A percentile compares a stretch with the other conserved stretches of the same genome.
Conservation (phyloP, 768 basidiomycete genomes). For the Calocera cornea region DNA sequence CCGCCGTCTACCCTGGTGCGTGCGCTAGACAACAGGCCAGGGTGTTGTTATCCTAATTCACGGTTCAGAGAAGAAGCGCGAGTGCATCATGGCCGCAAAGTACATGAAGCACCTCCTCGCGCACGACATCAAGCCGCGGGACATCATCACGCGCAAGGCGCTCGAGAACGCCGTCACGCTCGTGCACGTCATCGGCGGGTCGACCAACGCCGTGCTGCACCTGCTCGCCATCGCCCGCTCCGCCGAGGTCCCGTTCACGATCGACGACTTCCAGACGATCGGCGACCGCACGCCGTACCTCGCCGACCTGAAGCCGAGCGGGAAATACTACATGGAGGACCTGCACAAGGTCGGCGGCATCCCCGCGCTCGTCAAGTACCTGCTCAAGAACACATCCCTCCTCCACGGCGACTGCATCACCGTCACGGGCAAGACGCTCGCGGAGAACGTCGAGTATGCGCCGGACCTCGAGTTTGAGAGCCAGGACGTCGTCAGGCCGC, state of each 20-base stretch:
- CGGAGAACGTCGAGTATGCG: constrained; percentile 72
- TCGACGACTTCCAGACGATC: constrained; percentile 77
- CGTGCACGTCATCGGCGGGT: constrained; percentile 69
- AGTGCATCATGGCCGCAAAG: constrained; percentile 64
- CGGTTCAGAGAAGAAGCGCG: constrained; percentile 57
- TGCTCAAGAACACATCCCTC: constrained; percentile 60
- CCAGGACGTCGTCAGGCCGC: constrained; percentile 62
- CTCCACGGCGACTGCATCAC: constrained; percentile 76
- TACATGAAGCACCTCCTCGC: constrained; percentile 64
- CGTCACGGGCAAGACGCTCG: constrained; percentile 81
- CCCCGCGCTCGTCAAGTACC: constrained; percentile 71
- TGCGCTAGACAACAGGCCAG: neutral
- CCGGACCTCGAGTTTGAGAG: constrained; percentile 51
- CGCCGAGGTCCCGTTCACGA: constrained; percentile 54
- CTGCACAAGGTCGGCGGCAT: constrained; percentile 75
- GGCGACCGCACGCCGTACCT: constrained; percentile 71
- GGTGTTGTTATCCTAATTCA: neutral
- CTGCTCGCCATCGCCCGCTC: constrained; percentile 74
- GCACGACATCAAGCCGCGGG: constrained; percentile 69
- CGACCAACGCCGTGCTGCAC: constrained; percentile 79
- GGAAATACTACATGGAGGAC: constrained; percentile 83
- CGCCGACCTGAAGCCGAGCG: constrained; percentile 76
- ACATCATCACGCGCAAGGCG: constrained; percentile 52
- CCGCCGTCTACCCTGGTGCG: constrained; percentile 55
- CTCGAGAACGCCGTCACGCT: constrained; percentile 78